Conservation (phyloP, 2,329 filamentous ascomycete species). For the Immersiporthe knoxdaviesiana region DNA sequence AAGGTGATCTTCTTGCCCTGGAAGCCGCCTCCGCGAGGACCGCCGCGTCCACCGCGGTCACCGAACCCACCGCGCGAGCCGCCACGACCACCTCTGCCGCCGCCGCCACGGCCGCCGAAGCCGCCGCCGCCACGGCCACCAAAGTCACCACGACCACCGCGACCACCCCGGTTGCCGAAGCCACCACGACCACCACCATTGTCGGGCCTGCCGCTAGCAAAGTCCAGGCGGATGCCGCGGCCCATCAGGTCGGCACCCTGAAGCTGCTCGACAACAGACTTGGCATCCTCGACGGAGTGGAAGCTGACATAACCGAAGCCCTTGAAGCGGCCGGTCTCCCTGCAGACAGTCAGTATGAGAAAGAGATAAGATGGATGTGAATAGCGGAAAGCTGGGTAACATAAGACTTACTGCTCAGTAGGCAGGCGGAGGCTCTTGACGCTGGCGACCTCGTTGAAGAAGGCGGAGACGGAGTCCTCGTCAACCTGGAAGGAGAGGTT, state of each 20-base stretch:
- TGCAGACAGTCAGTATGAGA: conserved; percentile 41
- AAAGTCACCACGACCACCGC: conserved; percentile 56
- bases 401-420: conserved; percentile 71
- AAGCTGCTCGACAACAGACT: conserved; percentile 67
- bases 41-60: conserved; percentile 35
- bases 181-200: conserved; percentile 56
- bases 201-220: conserved; percentile 62
- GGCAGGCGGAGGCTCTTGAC: conserved; percentile 84
- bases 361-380: not conserved
- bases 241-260: conserved; percentile 68
- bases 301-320: conserved; percentile 93
- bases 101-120: conserved; percentile 48
- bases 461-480: conserved; percentile 73
- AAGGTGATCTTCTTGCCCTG: conserved; percentile 82
- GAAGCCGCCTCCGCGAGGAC: conserved; percentile 61
- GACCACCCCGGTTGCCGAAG: conserved; percentile 47
- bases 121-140: conserved; percentile 49
- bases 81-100: conserved; percentile 51
- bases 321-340: conserved; percentile 82
- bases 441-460: conserved; percentile 72
- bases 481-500: conserved; percentile 86
- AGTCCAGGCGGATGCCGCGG: conserved; percentile 83
- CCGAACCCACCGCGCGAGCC: conserved; percentile 53
- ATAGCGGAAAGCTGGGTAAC: not conserved
- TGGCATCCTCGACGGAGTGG: conserved; percentile 79